Conservation (phyloP, 352 stramenopile genomes). For the Phytophthora tentaculata region DNA sequence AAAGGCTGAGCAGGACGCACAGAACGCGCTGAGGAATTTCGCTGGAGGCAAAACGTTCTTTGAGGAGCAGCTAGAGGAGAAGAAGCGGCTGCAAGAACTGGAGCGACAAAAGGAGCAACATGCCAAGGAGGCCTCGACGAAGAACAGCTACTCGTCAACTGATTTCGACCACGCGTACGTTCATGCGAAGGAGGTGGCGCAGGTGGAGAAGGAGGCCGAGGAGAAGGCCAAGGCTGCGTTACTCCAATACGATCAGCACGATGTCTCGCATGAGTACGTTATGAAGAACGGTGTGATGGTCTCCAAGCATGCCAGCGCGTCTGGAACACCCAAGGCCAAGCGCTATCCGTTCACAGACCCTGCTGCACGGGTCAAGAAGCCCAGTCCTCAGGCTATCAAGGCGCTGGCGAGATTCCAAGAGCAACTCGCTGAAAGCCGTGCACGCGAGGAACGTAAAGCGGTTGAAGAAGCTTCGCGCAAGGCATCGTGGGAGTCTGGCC, state of each 20-base stretch:
- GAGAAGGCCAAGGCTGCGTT: constrained; percentile 63
- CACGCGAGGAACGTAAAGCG: constrained; percentile 43
- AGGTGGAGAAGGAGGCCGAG: constrained; percentile 57
- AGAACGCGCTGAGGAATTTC: constrained; percentile 44
- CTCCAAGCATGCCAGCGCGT: constrained; percentile 33
- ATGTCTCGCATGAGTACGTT: constrained; percentile 59
- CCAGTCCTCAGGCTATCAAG: constrained; percentile 50
- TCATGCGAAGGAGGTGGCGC: constrained; percentile 56
- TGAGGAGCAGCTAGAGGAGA: constrained; percentile 68
- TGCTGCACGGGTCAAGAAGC: constrained; percentile 43
- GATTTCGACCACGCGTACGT: constrained; percentile 64
- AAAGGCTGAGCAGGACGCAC: constrained; percentile 46
- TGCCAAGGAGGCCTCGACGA: constrained; percentile 44
- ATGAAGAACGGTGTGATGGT: constrained; percentile 73
- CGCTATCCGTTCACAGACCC: constrained; percentile 74
- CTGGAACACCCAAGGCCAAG: constrained; percentile 40
- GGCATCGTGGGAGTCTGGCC: constrained; percentile 38
- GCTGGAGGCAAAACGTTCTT: constrained; percentile 60
- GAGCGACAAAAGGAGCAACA: constrained; percentile 50
- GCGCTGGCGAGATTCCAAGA: constrained; percentile 64
- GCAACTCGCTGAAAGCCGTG: constrained; percentile 57
- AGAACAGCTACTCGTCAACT: constrained; percentile 58
- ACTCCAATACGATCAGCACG: constrained; percentile 61
- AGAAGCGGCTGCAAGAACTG: constrained; percentile 57
- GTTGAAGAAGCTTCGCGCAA: constrained; percentile 44